Base-by-base conservation (phyloP, 1,139 yeast genomes). In the Yamadazyma aaseri region DNA sequence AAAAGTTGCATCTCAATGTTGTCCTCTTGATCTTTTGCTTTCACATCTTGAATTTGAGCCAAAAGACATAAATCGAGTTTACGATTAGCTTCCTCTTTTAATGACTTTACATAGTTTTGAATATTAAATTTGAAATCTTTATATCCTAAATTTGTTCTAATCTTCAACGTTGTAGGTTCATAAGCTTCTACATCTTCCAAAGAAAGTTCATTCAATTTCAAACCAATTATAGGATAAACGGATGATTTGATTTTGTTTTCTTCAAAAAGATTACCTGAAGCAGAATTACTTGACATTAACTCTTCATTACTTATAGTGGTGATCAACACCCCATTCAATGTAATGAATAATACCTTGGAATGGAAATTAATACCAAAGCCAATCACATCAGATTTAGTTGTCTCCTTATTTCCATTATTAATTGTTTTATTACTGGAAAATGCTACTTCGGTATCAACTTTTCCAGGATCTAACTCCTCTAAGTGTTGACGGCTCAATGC, bases 321-420 rank as follows among this genome's bases (percentile, higher is more conserved):
- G 13, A 66, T 63, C 29, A 66, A 52, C 5, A 85, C 72, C 3
- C 97, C 97, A 57, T 90, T 89, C 55, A 86, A 81, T 0, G 97
- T 89, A 44, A 79, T 78, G 49, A 89, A 90, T 3, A 87, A 69
- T 0, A 79, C 63, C 29, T 76, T 73, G 28, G 76, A 76, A 17
- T 74, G 65, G 48, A 77, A 84, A 59, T 89, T 84, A 17, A 87
- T 70, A 2, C 97, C 96, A 56, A 94, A 83, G 0, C 97, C 97
- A 43, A 90, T 70, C 2, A 75, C 67, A 55, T 89, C 97, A 15
- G 70, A 56, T 30, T 49, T 60, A 41, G 49, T 51, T 1, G 49
- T 31, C 26, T 48, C 52, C 3, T 36, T 33, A 1, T 33, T 38
- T 4, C 30, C 32, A 10, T 39, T 39, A 15, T 33, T 33, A 9